Percentiles rank a stretch among this genome's conserved stretches.
These are phyloP conservation scores for Aspergillus melleus DNA, from an alignment of 2,329 filamentous ascomycete species.

Conservation along the genomic window DNA sequence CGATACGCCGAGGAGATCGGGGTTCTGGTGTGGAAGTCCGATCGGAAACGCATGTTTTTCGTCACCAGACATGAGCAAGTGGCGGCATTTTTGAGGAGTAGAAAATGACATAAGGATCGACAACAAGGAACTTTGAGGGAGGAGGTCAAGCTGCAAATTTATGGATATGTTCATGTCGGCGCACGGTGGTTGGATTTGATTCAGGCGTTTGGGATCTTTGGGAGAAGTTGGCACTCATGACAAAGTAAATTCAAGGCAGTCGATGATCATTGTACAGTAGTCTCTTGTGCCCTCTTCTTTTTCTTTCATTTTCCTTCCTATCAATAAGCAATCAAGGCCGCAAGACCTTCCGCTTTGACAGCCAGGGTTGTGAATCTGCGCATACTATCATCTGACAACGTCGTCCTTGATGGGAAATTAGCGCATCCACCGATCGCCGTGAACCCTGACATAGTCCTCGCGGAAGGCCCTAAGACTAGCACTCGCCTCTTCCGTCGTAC, in stretches of 20 bases:
- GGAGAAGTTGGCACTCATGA: not conserved
- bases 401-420: conserved; percentile 1
- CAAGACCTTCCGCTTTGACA: not conserved
- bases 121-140: too few relatives aligned
- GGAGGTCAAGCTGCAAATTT: not conserved
- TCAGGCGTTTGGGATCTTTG: conserved; percentile 6
- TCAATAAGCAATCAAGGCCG: not conserved
- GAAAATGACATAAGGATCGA: conserved; percentile 36
- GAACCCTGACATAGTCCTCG: conserved; percentile 23
- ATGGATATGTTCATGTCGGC: not conserved
- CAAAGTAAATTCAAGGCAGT: not conserved
- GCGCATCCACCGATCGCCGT: conserved; percentile 23
- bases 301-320: not conserved
- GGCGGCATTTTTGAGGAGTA: conserved; percentile 71
- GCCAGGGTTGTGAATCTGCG: not conserved
- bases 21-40: conserved; percentile 83
- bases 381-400: not conserved
- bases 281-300: not conserved
- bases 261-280: not conserved
- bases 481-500: conserved; percentile 35
- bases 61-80: conserved; percentile 90
- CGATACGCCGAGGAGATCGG: conserved; percentile 83
- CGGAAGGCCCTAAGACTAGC: conserved; percentile 34
- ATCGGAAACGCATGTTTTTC: conserved; percentile 81
- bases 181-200: conserved; percentile 1